Evolutionary conservation across 495 filamentous ascomycete species (phyloP).

Genomic region (Physcia stellaris): DNA sequence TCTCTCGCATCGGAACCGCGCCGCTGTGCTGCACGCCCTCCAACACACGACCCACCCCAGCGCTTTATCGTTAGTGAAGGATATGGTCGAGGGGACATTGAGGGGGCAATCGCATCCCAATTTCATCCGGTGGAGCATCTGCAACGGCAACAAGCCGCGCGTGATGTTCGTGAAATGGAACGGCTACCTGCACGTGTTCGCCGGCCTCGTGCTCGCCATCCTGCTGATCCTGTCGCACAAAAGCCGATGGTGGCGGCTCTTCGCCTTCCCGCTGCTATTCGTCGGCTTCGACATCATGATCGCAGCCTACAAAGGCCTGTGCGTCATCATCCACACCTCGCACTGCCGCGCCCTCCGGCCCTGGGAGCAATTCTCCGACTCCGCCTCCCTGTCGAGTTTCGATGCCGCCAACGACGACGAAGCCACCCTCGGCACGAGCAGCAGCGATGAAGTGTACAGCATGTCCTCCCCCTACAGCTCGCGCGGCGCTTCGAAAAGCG

Average conservation of each 20-base stretch:
- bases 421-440: conserved; percentile 3
- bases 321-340: conserved; percentile 57
- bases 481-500: too few species aligned
- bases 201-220: conserved; percentile 34
- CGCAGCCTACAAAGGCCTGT: conserved; percentile 60
- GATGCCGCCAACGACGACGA: conserved; percentile 9
- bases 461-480: conserved; percentile 1
- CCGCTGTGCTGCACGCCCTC: conserved; percentile 44
- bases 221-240: conserved; percentile 44
- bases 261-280: conserved; percentile 45
- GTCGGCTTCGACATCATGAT: conserved; percentile 52
- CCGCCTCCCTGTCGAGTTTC: conserved; percentile 5
- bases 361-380: conserved; percentile 42
- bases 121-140: conserved; percentile 68
- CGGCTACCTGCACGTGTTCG: conserved; percentile 36
- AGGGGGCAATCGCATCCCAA: conserved; percentile 62
- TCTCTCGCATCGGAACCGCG: conserved; percentile 49
- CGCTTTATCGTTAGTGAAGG: conserved; percentile 37
- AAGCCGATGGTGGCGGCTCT: conserved; percentile 42
- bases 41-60: conserved; percentile 62
- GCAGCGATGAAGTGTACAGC: conserved; percentile 9
- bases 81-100: conserved; percentile 43
- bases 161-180: conserved; percentile 50
- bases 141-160: conserved; percentile 59
- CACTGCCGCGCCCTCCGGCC: conserved; percentile 59